Percentiles rank a stretch among this genome's conserved stretches.
Conservation (phyloP, 2,329 filamentous ascomycete genomes). For the Mycosphaerella sp. region DNA sequence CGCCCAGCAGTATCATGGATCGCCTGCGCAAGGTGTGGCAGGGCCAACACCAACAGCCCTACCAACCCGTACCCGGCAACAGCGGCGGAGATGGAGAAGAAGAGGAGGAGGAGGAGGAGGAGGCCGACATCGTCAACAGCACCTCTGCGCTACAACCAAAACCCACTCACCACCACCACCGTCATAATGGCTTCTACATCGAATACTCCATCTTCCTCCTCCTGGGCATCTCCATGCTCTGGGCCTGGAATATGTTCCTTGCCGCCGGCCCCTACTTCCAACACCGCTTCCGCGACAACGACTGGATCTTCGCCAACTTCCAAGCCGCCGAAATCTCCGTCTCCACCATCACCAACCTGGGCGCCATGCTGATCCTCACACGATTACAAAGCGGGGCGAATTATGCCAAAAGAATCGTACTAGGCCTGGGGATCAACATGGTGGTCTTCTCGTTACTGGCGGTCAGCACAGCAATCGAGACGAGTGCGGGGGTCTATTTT, state of each 20-base stretch:
- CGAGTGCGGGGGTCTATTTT: conserved; percentile 63
- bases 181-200: conserved; percentile 55
- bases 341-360: conserved; percentile 76
- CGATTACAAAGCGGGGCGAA: conserved; percentile 75
- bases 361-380: conserved; percentile 67
- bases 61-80: conserved; percentile 26
- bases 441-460: conserved; percentile 70
- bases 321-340: conserved; percentile 84
- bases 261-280: conserved; percentile 92
- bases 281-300: conserved; percentile 63
- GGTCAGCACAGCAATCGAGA: conserved; percentile 65
- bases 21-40: conserved; percentile 27
- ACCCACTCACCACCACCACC: neutral
- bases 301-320: conserved; percentile 72
- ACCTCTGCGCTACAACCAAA: conserved; percentile 3
- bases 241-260: conserved; percentile 99
- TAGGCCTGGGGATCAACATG: conserved; percentile 71
- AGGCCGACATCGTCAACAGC: conserved; percentile 7
- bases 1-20: conserved; percentile 14
- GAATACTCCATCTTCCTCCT: conserved; percentile 82
- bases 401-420: conserved; percentile 79
- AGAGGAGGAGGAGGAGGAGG: conserved; percentile 15
- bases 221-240: conserved; percentile 88
- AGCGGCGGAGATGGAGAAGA: too few species aligned
- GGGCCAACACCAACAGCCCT: conserved; percentile 27